Evolutionary conservation across 805 yeast species (phyloP).

Genomic region (Candida loeiensis): DNA sequence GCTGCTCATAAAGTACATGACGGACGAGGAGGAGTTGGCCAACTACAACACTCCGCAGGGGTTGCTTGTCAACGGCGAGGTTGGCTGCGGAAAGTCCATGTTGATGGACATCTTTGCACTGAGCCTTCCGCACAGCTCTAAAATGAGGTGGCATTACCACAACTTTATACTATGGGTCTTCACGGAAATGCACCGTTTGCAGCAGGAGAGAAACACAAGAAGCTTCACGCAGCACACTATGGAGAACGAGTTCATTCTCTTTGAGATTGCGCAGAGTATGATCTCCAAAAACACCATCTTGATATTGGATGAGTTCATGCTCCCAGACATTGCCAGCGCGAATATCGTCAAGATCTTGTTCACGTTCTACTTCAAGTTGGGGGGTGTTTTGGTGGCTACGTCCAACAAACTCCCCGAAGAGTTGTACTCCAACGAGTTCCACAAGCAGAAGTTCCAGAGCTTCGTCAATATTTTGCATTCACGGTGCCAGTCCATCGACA

Average conservation of each 20-base stretch:
- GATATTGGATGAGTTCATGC: conserved; percentile 70
- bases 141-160: conserved; percentile 68
- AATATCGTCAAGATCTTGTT: conserved; percentile 62
- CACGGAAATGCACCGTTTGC: conserved; percentile 55
- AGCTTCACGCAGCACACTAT: conserved; percentile 20
- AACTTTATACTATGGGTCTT: conserved; percentile 69
- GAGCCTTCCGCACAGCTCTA: conserved; percentile 58
- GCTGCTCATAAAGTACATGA: conserved; percentile 47
- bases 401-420: conserved; percentile 72
- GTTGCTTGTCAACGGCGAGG: conserved; percentile 58
- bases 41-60: conserved; percentile 63
- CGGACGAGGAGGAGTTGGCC: conserved; percentile 58
- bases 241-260: conserved; percentile 62
- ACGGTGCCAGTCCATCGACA: conserved; percentile 59
- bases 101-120: conserved; percentile 68
- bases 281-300: conserved; percentile 54
- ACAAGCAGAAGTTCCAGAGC: conserved; percentile 51
- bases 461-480: conserved; percentile 55
- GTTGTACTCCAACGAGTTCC: conserved; percentile 62
- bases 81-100: conserved; percentile 75
- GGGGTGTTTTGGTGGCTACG: conserved; percentile 74
- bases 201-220: conserved; percentile 35
- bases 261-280: conserved; percentile 66
- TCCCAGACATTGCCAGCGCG: conserved; percentile 74
- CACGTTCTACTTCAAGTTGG: conserved; percentile 66